Evolutionary conservation across 768 basidiomycete genomes (phyloP), one percentile per base, ranked within the genome.

Genomic region (Mrakia hoshinonis): DNA sequence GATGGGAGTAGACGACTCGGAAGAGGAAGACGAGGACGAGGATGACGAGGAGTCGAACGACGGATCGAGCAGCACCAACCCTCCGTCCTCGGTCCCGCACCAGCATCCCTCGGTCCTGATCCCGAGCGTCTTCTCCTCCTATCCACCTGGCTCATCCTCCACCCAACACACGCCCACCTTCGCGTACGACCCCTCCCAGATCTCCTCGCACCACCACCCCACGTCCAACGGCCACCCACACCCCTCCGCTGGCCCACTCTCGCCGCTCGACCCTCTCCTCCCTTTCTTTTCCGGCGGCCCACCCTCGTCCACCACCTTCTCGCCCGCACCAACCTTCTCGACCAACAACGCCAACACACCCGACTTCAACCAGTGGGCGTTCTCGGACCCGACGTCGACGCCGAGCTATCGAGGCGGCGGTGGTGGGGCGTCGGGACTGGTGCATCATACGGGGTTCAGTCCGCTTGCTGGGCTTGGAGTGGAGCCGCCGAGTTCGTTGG

Each of bases 291-390:
- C 58, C 22, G 49, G 49, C 2, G 58, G 58, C 20, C 58, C 58
- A 0, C 58, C 58, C 2, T 61, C 58, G 1, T 61, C 58, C 11
- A 61, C 18, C 7, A 15, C 34, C 20, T 34, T 61, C 58, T 61
- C 58, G 22, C 58, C 58, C 22, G 34, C 31, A n/a, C 58, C 31
- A n/a, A n/a, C 34, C 15, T 61, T 36, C 58, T 36, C 58, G 13
- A 18, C 29, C 29, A 31, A 58, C 58, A 38, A 5, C 9, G 6
- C 13, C 58, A 31, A 9, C 0, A 61, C 58, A 9, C 58, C 58
- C 31, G 58, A 61, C 22, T 61, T 61, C 22, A 61, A 61, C 58
- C 58, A 61, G 13, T 61, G 58, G 58, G 58, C 58, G 58, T 61
- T 61, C 58, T 36, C 31, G 43, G 43, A 43, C 36, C 31, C 58